Evolutionary conservation across 345 rosid genomes (phyloP).

Genomic region (Euphorbia pulcherrima): DNA sequence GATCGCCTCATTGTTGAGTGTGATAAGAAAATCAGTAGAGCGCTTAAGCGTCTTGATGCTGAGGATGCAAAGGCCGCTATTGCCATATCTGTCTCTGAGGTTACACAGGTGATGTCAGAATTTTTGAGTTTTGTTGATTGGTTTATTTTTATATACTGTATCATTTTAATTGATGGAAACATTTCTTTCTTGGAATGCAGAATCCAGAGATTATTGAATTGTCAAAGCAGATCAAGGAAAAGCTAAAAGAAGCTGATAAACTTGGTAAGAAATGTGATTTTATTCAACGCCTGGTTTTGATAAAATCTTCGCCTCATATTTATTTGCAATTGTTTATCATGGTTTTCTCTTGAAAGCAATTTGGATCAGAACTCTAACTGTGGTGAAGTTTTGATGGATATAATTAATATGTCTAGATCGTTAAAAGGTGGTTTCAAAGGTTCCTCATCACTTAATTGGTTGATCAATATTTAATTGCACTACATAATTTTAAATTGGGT

Average conservation of each 20-base stretch:
- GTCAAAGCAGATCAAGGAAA: constrained; percentile 86
- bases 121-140: neutral
- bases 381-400: neutral
- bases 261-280: constrained; percentile 40
- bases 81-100: constrained; percentile 94
- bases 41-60: constrained; percentile 95
- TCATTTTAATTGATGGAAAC: neutral
- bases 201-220: constrained; percentile 70
- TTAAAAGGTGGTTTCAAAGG: neutral
- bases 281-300: neutral
- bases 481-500: no score
- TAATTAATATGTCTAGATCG: neutral
- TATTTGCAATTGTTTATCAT: neutral
- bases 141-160: neutral
- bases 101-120: constrained; percentile 66
- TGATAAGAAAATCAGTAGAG: constrained; percentile 92
- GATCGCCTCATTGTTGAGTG: constrained; percentile 96
- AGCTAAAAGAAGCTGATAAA: constrained; percentile 86
- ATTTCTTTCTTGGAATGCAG: constrained; percentile 37
- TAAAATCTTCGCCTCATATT: neutral
- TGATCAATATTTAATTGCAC: no score
- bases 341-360: neutral
- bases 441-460: neutral
- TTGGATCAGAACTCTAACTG: neutral
- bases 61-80: constrained; percentile 99